A percentile compares a stretch with the other conserved stretches of the same genome.
Evolutionary conservation across 768 basidiomycete genomes (phyloP).

Genomic region (Leccinum truebloodii): DNA sequence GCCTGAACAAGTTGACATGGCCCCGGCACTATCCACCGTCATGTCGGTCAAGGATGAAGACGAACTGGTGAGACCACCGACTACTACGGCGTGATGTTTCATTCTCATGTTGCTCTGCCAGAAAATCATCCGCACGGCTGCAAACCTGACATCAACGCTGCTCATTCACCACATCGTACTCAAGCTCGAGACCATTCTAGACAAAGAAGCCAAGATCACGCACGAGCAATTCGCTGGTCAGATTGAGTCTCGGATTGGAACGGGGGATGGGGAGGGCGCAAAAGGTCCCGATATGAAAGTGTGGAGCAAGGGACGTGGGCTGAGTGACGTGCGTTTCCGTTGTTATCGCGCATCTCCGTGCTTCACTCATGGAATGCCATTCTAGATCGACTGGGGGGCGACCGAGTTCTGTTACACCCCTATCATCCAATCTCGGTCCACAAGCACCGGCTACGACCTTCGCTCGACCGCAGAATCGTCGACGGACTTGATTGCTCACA

Average conservation of each 20-base stretch:
- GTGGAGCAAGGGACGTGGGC: slow-evolving; percentile 77
- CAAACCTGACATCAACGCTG: slow-evolving; percentile 80
- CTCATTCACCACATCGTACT: slow-evolving; percentile 83
- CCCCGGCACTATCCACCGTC: slow-evolving; percentile 68
- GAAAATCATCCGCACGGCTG: slow-evolving; percentile 78
- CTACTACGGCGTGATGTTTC: not conserved
- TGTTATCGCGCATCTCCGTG: not conserved
- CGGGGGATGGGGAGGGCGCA: slow-evolving; percentile 57
- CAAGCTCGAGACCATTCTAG: slow-evolving; percentile 88
- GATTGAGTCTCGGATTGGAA: slow-evolving; percentile 87
- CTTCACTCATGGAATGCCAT: slow-evolving; percentile 8
- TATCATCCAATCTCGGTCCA: slow-evolving; percentile 92
- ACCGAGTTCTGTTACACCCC: slow-evolving; percentile 95
- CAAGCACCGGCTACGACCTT: slow-evolving; percentile 82
- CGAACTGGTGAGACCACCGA: slow-evolving; percentile 67
- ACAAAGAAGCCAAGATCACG: slow-evolving; percentile 86
- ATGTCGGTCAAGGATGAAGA: slow-evolving; percentile 91
- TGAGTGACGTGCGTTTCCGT: slow-evolving; percentile 63
- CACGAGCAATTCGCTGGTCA: slow-evolving; percentile 85
- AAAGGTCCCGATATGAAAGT: slow-evolving; percentile 92
- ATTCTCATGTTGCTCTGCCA: slow-evolving; percentile 33
- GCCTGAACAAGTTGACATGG: slow-evolving; percentile 80
- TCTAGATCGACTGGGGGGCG: slow-evolving; percentile 83
- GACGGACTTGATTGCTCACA: slow-evolving; percentile 76
- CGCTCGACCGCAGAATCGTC: slow-evolving; percentile 86